Evolutionary conservation across 306 rosid species (phyloP).

Genomic region (Mimosa pudica): DNA sequence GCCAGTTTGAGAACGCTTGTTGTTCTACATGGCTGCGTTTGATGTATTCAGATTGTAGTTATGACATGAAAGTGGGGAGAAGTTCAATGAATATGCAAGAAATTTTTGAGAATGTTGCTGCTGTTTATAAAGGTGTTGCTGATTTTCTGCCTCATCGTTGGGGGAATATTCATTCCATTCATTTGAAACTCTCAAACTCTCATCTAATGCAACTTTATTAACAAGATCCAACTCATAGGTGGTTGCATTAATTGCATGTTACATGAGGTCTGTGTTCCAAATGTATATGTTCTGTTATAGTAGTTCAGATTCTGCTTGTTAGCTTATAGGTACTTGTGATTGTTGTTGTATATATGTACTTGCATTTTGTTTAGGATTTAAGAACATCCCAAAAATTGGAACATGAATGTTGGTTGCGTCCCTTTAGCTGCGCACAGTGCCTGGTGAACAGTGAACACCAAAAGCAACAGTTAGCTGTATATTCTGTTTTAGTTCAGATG

Average conservation of each 20-base stretch:
- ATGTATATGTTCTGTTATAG: not conserved
- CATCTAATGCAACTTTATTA: slow-evolving; percentile 69
- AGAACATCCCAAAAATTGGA: too few relatives aligned
- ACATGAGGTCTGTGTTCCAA: slow-evolving; percentile 3
- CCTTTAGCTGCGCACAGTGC: not conserved
- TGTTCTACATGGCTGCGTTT: slow-evolving; percentile 50
- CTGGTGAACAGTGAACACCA: not conserved
- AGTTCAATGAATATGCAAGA: slow-evolving; percentile 50
- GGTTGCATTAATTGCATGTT: not conserved
- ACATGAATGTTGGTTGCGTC: not conserved
- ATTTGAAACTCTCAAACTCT: slow-evolving; percentile 70
- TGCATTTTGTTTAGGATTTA: too few relatives aligned
- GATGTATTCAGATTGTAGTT: too few relatives aligned
- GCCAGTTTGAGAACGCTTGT: slow-evolving; percentile 63
- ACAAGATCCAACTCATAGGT: not conserved
- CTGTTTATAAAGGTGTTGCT: slow-evolving; percentile 53
- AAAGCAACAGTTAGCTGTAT: too few relatives aligned
- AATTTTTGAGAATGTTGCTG: slow-evolving; percentile 62
- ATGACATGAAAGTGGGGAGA: slow-evolving; percentile 58
- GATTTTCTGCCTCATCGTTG: slow-evolving; percentile 69
- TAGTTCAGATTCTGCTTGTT: not conserved
- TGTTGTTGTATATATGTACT: not conserved
- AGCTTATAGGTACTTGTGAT: not conserved
- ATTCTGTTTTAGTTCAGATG: too few relatives aligned
- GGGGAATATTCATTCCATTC: slow-evolving; percentile 75